Conservation (phyloP, 192 early-diverging fungal genomes). For the Podila epigama region DNA sequence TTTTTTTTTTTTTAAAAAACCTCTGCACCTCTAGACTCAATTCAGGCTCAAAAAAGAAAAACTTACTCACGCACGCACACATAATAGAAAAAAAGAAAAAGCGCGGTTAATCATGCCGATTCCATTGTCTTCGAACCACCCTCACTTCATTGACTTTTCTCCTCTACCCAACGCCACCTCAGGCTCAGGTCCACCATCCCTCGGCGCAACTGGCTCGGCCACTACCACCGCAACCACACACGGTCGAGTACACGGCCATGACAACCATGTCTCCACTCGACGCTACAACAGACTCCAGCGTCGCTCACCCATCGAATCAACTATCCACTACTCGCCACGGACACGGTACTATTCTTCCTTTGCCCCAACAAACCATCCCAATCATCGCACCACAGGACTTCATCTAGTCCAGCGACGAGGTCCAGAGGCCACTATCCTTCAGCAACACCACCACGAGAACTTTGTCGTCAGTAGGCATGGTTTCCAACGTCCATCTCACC, state of each 20-base stretch:
- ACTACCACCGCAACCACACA: background rate
- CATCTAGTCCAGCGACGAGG: background rate
- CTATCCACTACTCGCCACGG: slow-evolving; percentile 30
- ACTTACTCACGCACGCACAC: too few species aligned
- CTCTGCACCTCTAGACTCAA: too few species aligned
- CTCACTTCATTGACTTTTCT: background rate
- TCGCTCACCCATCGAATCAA: slow-evolving; percentile 21
- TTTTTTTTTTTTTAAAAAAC: slow-evolving; percentile 14
- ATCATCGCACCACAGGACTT: background rate
- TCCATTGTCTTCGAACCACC: background rate
- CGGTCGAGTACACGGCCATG: slow-evolving; percentile 10
- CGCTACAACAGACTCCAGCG: slow-evolving; percentile 38
- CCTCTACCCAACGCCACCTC: background rate
- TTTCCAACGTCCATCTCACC: too few species aligned
- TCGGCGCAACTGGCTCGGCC: background rate
- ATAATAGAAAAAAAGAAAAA: background rate
- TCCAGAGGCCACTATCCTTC: background rate
- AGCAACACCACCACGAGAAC: background rate
- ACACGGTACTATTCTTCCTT: slow-evolving; percentile 23
- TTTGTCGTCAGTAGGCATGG: background rate
- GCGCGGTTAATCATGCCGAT: background rate
- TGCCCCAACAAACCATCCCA: slow-evolving; percentile 4
- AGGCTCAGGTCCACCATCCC: background rate
- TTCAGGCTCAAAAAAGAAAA: too few species aligned
- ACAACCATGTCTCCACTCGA: slow-evolving; percentile 5